phyloP scores from a whole-genome alignment of 2,329 filamentous ascomycete genomes.

The Neospermospora avenae region DNA sequence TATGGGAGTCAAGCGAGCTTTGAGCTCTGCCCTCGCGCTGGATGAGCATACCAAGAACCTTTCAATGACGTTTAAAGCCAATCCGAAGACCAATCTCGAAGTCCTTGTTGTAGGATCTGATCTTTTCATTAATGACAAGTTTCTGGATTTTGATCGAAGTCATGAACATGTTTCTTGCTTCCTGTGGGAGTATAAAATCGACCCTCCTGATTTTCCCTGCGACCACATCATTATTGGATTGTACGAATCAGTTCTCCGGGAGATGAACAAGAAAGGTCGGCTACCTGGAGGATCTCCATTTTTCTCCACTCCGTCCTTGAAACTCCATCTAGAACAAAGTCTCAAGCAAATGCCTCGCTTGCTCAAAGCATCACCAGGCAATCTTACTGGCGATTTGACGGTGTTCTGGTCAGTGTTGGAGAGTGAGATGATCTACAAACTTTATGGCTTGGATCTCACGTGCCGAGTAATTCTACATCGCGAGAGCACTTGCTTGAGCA shows the following conservation, averaged over 20 bases:
- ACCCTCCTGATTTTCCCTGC: not conserved
- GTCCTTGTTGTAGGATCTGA: constrained; percentile 8
- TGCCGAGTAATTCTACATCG: constrained; percentile 20
- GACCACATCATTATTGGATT: constrained; percentile 3
- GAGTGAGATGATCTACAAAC: not conserved
- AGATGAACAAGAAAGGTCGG: not conserved
- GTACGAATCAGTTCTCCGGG: not conserved
- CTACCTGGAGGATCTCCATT: not conserved
- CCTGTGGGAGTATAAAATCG: constrained; percentile 3
- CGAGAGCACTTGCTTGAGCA: constrained; percentile 14
- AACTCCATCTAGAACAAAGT: constrained; percentile 4
- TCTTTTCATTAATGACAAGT: constrained; percentile 29
- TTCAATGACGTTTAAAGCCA: constrained; percentile 23
- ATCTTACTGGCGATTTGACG: not conserved
- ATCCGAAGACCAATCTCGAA: constrained; percentile 18
- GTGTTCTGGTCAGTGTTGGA: not conserved
- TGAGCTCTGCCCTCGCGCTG: constrained; percentile 24
- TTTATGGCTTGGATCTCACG: constrained; percentile 3
- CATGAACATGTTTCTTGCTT: constrained; percentile 8
- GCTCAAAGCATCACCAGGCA: not conserved
- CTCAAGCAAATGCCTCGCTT: constrained; percentile 18
- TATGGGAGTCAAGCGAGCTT: constrained; percentile 12
- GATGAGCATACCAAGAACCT: constrained; percentile 17
- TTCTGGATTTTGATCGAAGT: constrained; percentile 22
- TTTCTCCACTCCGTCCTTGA: not conserved